phyloP scores from a whole-genome alignment of 2,329 filamentous ascomycete genomes.

The Alternaria alternata region DNA sequence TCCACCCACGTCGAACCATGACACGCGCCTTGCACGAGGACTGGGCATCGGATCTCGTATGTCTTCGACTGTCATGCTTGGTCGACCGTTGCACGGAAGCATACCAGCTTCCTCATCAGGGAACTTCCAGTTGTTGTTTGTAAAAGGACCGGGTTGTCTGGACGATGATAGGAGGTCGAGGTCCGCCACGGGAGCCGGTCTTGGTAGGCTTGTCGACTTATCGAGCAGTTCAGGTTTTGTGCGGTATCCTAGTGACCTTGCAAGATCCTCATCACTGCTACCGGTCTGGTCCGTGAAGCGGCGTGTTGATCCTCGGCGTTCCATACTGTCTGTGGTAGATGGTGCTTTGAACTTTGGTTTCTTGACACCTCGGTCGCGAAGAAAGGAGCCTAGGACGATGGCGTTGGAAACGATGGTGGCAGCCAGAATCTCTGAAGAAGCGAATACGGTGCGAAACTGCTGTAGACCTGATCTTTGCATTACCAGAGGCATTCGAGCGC shows the following conservation, averaged over 20 bases:
- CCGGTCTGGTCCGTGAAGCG: conserved; percentile 74
- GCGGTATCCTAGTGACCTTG: conserved; percentile 78
- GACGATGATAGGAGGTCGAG: conserved; percentile 34
- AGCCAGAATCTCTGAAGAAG: conserved; percentile 88
- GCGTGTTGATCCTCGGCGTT: conserved; percentile 66
- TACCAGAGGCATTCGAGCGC: conserved; percentile 82
- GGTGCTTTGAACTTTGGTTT: conserved; percentile 76
- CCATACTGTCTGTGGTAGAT: conserved; percentile 61
- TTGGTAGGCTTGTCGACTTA: conserved; percentile 50
- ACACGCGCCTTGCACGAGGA: conserved; percentile 64
- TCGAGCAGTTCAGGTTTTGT: conserved; percentile 62
- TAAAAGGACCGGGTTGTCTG: conserved; percentile 34
- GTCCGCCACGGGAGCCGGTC: conserved; percentile 49
- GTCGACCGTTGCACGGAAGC: conserved; percentile 32
- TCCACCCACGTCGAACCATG: conserved; percentile 86
- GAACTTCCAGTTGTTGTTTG: conserved; percentile 47
- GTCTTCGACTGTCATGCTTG: conserved; percentile 30
- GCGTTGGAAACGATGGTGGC: conserved; percentile 88
- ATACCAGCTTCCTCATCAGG: conserved; percentile 29
- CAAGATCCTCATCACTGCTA: conserved; percentile 92
- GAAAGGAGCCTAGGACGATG: conserved; percentile 89
- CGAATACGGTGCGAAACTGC: conserved; percentile 86
- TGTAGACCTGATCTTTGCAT: conserved; percentile 76
- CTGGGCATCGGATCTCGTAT: conserved; percentile 49
- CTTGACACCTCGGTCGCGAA: conserved; percentile 89